Base-by-base conservation (phyloP, 352 stramenopile species). In the Phytopythium ostracodes region DNA sequence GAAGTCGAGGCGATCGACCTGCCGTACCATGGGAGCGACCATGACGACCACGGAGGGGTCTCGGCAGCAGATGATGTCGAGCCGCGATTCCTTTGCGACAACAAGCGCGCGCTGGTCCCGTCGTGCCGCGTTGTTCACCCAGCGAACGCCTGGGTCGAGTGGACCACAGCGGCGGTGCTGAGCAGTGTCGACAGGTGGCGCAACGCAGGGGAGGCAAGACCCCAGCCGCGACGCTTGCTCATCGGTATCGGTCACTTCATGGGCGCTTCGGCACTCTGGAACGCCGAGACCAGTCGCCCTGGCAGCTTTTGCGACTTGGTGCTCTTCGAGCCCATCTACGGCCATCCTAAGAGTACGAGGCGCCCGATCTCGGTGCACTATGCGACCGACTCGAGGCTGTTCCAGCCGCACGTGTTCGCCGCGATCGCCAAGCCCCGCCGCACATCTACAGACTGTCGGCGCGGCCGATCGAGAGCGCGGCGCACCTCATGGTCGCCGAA, bases 191-290 rank as follows among this genome's bases (percentile, higher is more conserved):
- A 61, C 6, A 56, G 42, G 9, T 76, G 68, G 71, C 73, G 73
- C 49, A 56, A 68, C 18, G 68, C 62, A 15, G 24, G 25, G 4
- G 53, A 9, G 22, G 17, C 59, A 2, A 47, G 66, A 4, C 29
- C 33, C 11, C 57, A 33, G 12, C 40, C 4, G 22, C 36, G 72
- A 29, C 63, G 70, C 43, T 66, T 67, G 65, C 59, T 87, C 29
- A 71, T 87, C 24, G 77, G 70, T 9, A 59, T 87, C 40, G 77
- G 70, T 8, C 77, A 87, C 38, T 87, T 72, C 1, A 77, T 87
- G 74, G 77, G 77, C 27, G 68, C 72, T 0, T 55, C 66, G 5
- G 67, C 64, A 5, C 64, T 84, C 6, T 74, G 76, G 69, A 65
- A 68, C 18, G 65, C 68, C 1, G 77, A 87, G 57, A 65, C 69